A percentile compares a stretch with the other conserved stretches of the same genome.
These are phyloP conservation scores for Scheffersomyces segobiensis DNA, from an alignment of 1,139 yeast species.

Conservation along the genomic window DNA sequence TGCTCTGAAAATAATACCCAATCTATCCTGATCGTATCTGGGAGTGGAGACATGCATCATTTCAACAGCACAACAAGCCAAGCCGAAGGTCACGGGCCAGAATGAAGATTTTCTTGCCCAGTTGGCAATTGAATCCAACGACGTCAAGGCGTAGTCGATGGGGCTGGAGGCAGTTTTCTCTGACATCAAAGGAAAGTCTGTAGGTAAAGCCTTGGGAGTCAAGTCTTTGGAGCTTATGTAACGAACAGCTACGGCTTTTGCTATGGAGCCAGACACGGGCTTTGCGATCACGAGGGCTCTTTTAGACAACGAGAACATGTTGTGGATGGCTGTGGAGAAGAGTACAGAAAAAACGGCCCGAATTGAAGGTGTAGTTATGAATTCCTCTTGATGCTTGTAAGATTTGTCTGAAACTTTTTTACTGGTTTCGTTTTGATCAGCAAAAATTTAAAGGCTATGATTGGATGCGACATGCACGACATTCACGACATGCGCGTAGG, in stretches of 20 bases:
- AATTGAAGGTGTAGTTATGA: background rate
- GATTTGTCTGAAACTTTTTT: background rate
- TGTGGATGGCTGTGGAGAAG: background rate
- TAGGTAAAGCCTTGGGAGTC: constrained; percentile 44
- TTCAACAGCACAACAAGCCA: constrained; percentile 93
- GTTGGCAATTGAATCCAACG: constrained; percentile 79
- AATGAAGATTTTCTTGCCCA: constrained; percentile 93
- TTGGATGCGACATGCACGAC: constrained; percentile 22
- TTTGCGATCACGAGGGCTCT: constrained; percentile 20
- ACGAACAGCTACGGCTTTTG: constrained; percentile 19
- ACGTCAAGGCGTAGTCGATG: constrained; percentile 81
- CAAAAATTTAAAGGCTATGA: constrained; percentile 29
- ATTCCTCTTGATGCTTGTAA: background rate
- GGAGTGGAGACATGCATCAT: constrained; percentile 96
- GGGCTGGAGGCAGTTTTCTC: constrained; percentile 49
- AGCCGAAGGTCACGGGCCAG: constrained; percentile 93
- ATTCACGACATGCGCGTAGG: background rate
- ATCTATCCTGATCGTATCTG: constrained; percentile 88
- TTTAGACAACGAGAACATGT: constrained; percentile 29
- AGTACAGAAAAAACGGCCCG: background rate
- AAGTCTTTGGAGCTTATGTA: constrained; percentile 43
- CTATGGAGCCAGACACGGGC: constrained; percentile 13
- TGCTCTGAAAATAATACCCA: constrained; percentile 92
- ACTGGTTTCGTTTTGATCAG: constrained; percentile 22
- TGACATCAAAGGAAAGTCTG: constrained; percentile 48